Percentiles rank a stretch among this genome's conserved stretches.
These are phyloP conservation scores for Trametes cinnabarina DNA, from an alignment of 768 basidiomycete species.

Conservation along the genomic window DNA sequence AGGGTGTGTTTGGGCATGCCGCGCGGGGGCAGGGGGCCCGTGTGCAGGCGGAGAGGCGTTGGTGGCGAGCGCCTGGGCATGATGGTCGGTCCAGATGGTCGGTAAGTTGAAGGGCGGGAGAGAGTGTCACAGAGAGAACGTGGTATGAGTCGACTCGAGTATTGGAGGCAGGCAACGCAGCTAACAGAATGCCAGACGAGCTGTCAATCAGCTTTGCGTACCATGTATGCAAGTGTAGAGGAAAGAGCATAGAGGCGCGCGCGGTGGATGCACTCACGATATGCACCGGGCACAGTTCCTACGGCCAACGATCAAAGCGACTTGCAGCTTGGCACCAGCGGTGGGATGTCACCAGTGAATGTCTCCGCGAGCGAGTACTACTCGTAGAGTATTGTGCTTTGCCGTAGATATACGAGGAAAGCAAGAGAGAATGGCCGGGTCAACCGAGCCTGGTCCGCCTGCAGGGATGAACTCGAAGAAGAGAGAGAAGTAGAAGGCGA, in stretches of 20 bases:
- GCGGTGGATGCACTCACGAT: constrained; percentile 1
- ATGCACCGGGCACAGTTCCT: constrained; percentile 6
- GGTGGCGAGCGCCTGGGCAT: constrained; percentile 75
- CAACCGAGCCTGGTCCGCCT: constrained; percentile 22
- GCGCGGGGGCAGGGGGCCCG: constrained; percentile 62
- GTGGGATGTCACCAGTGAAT: too few species aligned
- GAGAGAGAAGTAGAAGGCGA: constrained; percentile 15
- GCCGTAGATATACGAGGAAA: not conserved
- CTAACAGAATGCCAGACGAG: not conserved
- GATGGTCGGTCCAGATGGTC: constrained; percentile 5
- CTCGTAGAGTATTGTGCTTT: too few species aligned
- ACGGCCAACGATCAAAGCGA: constrained; percentile 7
- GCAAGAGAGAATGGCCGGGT: constrained; percentile 18
- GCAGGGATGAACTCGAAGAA: constrained; percentile 9
- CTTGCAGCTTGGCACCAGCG: too few species aligned
- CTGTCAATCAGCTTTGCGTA: not conserved
- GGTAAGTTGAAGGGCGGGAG: not conserved
- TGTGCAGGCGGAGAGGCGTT: constrained; percentile 56
- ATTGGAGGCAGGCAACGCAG: not conserved
- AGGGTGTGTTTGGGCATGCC: constrained; percentile 61
- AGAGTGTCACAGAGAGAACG: not conserved
- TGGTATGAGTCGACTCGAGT: not conserved
- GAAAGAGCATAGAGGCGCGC: too few species aligned
- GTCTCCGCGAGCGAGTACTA: too few species aligned
- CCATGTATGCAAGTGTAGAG: not conserved